A percentile compares a stretch with the other conserved stretches of the same genome.
Evolutionary conservation across 306 rosid genomes (phyloP).

Genomic region (Pterocarpus macrocarpus): DNA sequence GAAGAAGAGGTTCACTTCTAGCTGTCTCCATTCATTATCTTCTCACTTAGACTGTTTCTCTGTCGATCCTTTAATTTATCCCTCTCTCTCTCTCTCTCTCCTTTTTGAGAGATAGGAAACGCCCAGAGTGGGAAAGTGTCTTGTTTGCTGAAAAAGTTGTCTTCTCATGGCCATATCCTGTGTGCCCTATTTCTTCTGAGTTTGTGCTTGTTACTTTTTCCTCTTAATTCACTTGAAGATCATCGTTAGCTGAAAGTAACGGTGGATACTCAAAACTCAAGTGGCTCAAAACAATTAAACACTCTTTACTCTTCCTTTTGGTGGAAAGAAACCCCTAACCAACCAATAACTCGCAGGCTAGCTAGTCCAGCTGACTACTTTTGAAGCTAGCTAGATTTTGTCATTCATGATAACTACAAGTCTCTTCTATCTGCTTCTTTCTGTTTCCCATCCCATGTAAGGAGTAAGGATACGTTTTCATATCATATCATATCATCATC

Average conservation of each 20-base stretch:
- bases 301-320: neutral
- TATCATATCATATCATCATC: neutral
- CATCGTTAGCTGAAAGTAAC: too few species aligned
- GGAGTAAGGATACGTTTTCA: neutral
- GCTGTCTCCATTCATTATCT: slow-evolving; percentile 24
- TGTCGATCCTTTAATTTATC: neutral
- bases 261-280: neutral
- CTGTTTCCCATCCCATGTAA: neutral
- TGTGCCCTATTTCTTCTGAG: slow-evolving; percentile 43
- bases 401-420: neutral
- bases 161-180: slow-evolving; percentile 29
- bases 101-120: slow-evolving; percentile 47
- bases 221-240: slow-evolving; percentile 31
- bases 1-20: slow-evolving; percentile 5
- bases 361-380: neutral
- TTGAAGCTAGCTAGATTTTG: neutral
- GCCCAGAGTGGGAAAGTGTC: slow-evolving; percentile 44
- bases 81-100: slow-evolving; percentile 32
- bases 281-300: neutral
- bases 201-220: slow-evolving; percentile 17
- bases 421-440: neutral
- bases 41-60: slow-evolving; percentile 12
- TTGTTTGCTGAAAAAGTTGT: slow-evolving; percentile 47
- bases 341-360: neutral
- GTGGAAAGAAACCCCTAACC: neutral